Percentiles rank a stretch among this genome's conserved stretches.
Conservation (phyloP, 2,329 filamentous ascomycete genomes). For the Scortechinia acanthostroma region DNA sequence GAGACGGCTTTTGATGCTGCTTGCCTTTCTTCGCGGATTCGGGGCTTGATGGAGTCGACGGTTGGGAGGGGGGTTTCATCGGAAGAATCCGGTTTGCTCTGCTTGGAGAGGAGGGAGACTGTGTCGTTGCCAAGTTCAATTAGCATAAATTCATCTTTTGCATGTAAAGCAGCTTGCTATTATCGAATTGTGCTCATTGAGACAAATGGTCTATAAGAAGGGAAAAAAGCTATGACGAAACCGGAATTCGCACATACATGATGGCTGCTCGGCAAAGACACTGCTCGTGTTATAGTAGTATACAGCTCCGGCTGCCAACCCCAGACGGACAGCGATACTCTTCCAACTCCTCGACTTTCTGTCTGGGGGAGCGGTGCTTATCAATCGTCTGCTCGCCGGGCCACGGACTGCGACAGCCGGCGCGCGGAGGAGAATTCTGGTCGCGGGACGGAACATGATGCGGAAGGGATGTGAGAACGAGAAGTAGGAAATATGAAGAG, state of each 20-base stretch:
- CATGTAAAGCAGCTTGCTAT: background rate
- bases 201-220: too few species aligned
- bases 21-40: background rate
- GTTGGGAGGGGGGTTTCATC: background rate
- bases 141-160: background rate
- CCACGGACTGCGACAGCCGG: slow-evolving; percentile 3
- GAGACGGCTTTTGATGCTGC: too few species aligned
- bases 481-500: background rate
- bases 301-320: slow-evolving; percentile 66
- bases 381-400: slow-evolving; percentile 22
- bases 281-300: slow-evolving; percentile 94
- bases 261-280: slow-evolving; percentile 76
- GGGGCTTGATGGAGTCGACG: background rate
- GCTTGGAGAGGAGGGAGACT: background rate
- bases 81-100: background rate
- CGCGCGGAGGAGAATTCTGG: background rate
- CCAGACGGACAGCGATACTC: slow-evolving; percentile 67
- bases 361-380: slow-evolving; percentile 47
- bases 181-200: background rate
- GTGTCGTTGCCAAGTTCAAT: background rate
- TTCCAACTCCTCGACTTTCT: slow-evolving; percentile 73
- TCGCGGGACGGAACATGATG: slow-evolving; percentile 1
- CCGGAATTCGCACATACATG: slow-evolving; percentile 53
- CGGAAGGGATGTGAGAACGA: background rate
- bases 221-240: too few species aligned